Base-by-base conservation (phyloP, 1,284 basidiomycete genomes). In the Hemileccinum hortonii region DNA sequence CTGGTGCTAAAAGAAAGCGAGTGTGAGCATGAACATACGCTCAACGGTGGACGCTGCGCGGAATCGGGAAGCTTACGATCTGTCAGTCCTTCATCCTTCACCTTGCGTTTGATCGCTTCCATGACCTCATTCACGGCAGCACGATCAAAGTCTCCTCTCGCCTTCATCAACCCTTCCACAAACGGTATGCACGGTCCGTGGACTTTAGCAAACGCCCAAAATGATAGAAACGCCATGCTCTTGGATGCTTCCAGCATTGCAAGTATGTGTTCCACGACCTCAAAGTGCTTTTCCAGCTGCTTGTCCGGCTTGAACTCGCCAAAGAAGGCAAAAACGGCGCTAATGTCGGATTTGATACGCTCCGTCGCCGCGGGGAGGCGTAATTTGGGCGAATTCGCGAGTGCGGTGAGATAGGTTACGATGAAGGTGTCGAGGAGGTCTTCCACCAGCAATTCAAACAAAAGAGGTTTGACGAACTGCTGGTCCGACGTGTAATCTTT, bases 401-500 rank as follows among this genome's bases (percentile, higher is more conserved):
- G 81, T 0, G 88, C 89, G 43, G 89, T 94, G 58, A 99, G 84
- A 71, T 99, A 99, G 8, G 83, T 81, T 60, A 96, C 87, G 35
- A 99, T 79, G 77, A 98, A 95, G 6, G 87, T 78, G 64, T 98
- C 94, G 49, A 98, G 78, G 46, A 99, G 82, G 68, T 99, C 94
- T 70, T 98, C 95, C 22, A 96, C 77, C 36, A 99, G 79, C 32
- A 98, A 82, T 57, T 98, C 95, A 61, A 98, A 88, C 47, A 99
- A 80, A 7, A 92, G 88, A 6, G 91, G 81, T 69, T 97, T 97
- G 50, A 99, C 86, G 63, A 90, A 96, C 44, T 83, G 79, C 67
- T 94, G 90, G 69, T 99, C 96, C 21, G 79, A 72, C 80, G 94
- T 91, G 73, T 99, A 99, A 68, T 99, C 97, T 49, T 89, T 84